A percentile compares a stretch with the other conserved stretches of the same genome.
These are phyloP conservation scores for Plasmodiophora brassicae DNA, from an alignment of 208 protist genomes.

Conservation along the genomic window DNA sequence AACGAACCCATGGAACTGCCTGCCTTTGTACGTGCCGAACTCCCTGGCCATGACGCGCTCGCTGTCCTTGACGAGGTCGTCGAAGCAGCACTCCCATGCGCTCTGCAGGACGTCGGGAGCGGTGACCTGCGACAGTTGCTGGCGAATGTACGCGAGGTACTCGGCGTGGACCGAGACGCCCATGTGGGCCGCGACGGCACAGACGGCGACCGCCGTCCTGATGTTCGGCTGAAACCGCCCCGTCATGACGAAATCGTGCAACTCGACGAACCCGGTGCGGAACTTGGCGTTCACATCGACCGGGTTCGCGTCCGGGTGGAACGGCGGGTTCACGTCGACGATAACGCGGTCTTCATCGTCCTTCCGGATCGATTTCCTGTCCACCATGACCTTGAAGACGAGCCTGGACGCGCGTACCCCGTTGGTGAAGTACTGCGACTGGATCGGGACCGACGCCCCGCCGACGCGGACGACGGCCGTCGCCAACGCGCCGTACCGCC, in stretches of 20 bases:
- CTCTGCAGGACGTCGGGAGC: neutral
- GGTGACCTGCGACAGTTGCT: neutral
- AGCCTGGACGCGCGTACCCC: neutral
- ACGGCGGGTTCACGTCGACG: neutral
- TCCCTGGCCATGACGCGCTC: neutral
- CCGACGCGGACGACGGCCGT: neutral
- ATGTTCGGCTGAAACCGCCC: neutral
- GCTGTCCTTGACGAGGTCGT: neutral
- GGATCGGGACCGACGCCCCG: neutral
- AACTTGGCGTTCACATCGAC: neutral
- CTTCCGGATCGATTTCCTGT: neutral
- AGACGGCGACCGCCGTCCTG: neutral
- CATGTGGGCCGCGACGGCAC: neutral
- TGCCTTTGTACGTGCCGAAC: neutral
- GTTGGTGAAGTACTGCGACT: slow-evolving; percentile 17
- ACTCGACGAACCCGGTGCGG: neutral
- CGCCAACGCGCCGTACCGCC: neutral
- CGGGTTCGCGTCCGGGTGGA: neutral
- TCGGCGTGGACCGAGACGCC: neutral
- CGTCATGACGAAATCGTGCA: slow-evolving; percentile 24
- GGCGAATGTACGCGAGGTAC: neutral
- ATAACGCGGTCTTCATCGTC: neutral
- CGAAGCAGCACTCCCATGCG: neutral
- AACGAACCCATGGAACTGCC: neutral
- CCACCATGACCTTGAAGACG: neutral